Evolutionary conservation across 192 early-diverging fungal genomes (phyloP), one percentile per base, ranked within the genome.

Genomic region (Coemansia sp.): DNA sequence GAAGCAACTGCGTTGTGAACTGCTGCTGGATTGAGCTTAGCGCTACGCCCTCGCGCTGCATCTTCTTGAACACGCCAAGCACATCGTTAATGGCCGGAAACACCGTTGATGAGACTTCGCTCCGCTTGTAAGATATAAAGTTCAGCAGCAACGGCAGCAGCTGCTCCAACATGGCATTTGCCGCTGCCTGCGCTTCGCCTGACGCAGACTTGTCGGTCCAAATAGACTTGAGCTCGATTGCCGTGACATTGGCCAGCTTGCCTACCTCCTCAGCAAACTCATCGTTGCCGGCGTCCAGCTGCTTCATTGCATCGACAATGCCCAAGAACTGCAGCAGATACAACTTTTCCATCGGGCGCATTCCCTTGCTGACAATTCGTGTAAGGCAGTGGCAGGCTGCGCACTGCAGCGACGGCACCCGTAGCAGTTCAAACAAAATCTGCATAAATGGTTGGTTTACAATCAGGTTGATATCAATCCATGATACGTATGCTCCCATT

Each of bases 391-490:
- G 86, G 52, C 88, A 85, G 42, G 93, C 92, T 12, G 83, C 78
- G 39, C 82, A 84, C 28, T 88, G 83, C 57, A 96, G 63, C 14
- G 71, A 71, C 10, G 72, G 67, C 0, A 80, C 57, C 36, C 71
- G 58, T 16, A 98, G 68, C 40, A 93, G 83, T 34, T 83, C 84
- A 68, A 90, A 90, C 43, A 98, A 69, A 3, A 85, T 62, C 6
- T 79, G 65, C 55, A 95, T 86, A 40, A 93, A 91, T 44, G 78
- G 69, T 64, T 90, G 82, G 68, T 91, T 91, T 44, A 92, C 88
- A 48, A 98, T 83, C 20, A 96, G 81, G 17, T 85, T 88, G 40
- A 96, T 93, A 60, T 96, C 93, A 51, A 96, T 90, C 95, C 95
- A 98, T 14, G 88, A 85, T n/a, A 94, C 88, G 82, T 95, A 98